Conservation (phyloP, 2,329 filamentous ascomycete species). For the Fusarium citri region DNA sequence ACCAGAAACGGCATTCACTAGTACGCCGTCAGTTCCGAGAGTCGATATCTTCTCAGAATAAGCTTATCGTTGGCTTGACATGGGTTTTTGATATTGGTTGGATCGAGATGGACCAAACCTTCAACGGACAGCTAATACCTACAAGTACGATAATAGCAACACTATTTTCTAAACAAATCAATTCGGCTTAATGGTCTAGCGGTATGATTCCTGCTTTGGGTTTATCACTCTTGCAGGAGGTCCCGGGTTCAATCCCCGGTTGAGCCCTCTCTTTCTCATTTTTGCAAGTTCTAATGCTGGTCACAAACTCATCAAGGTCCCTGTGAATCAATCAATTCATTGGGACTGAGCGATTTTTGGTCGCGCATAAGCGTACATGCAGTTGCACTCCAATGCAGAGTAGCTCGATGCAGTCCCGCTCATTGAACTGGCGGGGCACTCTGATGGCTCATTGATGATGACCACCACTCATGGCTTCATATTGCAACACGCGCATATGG, state of each 20-base stretch:
- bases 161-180: accelerated
- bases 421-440: background rate
- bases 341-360: background rate
- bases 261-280: background rate
- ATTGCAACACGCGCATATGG: background rate
- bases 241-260: constrained; percentile 60
- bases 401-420: background rate
- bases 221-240: constrained; percentile 50
- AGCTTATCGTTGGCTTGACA: background rate
- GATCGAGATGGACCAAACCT: background rate
- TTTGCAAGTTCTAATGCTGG: accelerated
- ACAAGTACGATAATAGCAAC: accelerated
- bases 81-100: background rate
- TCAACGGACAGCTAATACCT: accelerated
- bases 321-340: too few relatives aligned
- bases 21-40: too few relatives aligned
- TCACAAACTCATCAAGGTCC: background rate
- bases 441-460: too few relatives aligned
- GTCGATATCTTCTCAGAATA: background rate
- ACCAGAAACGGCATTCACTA: background rate
- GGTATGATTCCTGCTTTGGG: constrained; percentile 40
- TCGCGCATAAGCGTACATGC: background rate
- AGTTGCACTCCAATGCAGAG: background rate
- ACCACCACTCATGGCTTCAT: background rate
- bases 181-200: constrained; percentile 29